These are phyloP conservation scores for Lanmaoa rubissima DNA, from an alignment of 768 basidiomycete genomes.

Conservation along the genomic window DNA sequence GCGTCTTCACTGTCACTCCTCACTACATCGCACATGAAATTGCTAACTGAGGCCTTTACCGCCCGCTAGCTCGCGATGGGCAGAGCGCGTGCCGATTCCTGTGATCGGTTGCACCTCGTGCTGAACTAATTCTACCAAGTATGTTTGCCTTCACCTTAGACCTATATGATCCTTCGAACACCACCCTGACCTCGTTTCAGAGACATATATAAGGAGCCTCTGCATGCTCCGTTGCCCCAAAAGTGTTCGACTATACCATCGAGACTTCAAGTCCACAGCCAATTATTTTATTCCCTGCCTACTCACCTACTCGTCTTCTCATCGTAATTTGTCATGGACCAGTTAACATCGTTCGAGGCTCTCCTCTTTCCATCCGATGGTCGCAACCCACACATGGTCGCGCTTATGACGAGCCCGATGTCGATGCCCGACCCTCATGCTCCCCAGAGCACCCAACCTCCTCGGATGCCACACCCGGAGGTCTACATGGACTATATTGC, in stretches of 20 bases:
- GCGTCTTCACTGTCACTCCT: slow-evolving; percentile 2
- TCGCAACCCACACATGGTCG: slow-evolving; percentile 69
- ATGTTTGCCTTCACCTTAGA: slow-evolving; percentile 25
- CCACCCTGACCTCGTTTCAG: slow-evolving; percentile 43
- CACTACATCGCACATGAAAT: slow-evolving; percentile 18
- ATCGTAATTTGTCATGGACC: slow-evolving; percentile 50
- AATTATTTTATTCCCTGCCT: slow-evolving; percentile 21
- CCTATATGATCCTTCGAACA: slow-evolving; percentile 23
- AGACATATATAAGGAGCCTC: slow-evolving; percentile 29
- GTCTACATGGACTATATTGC: slow-evolving; percentile 85
- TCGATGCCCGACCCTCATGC: slow-evolving; percentile 44
- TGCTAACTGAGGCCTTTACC: neutral
- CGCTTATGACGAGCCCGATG: slow-evolving; percentile 68
- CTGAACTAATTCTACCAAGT: slow-evolving; percentile 26
- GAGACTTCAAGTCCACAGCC: slow-evolving; percentile 15
- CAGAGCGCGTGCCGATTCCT: slow-evolving; percentile 15
- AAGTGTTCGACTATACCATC: slow-evolving; percentile 24
- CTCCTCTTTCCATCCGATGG: slow-evolving; percentile 79
- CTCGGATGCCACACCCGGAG: slow-evolving; percentile 79
- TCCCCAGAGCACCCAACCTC: slow-evolving; percentile 43
- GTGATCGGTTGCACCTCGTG: slow-evolving; percentile 38
- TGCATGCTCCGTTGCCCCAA: slow-evolving; percentile 14
- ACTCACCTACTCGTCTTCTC: slow-evolving; percentile 11
- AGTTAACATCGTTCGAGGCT: slow-evolving; percentile 61
- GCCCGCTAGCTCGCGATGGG: slow-evolving; percentile 4